Evolutionary conservation across 768 basidiomycete species (phyloP).

Genomic region (Lactarius hatsudake): DNA sequence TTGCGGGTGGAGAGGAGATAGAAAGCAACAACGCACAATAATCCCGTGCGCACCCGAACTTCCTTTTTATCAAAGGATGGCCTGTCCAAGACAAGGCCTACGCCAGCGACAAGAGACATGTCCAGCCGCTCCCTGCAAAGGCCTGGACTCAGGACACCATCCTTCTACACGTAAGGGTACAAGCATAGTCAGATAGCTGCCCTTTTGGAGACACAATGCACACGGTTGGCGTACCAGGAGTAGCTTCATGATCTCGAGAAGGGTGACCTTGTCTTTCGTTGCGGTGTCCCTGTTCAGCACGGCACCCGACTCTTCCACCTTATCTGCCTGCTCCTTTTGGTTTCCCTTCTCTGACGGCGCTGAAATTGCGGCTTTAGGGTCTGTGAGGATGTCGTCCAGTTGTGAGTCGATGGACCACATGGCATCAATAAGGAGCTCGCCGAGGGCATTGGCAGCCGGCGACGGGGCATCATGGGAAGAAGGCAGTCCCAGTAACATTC

Average conservation of each 20-base stretch:
- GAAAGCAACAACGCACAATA: constrained; percentile 58
- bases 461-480: constrained; percentile 44
- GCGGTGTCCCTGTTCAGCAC: constrained; percentile 47
- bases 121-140: constrained; percentile 78
- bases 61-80: constrained; percentile 70
- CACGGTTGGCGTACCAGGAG: constrained; percentile 15
- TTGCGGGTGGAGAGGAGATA: background rate
- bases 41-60: constrained; percentile 71
- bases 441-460: constrained; percentile 47
- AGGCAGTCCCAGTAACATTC: constrained; percentile 59
- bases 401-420: constrained; percentile 80
- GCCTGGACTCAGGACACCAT: constrained; percentile 53
- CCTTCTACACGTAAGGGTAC: constrained; percentile 42
- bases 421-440: constrained; percentile 73
- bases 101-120: constrained; percentile 54
- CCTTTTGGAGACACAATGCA: constrained; percentile 45
- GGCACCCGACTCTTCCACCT: constrained; percentile 21
- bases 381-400: constrained; percentile 64
- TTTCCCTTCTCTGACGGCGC: constrained; percentile 17
- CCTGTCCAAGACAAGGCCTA: constrained; percentile 70
- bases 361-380: constrained; percentile 43
- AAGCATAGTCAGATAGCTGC: background rate
- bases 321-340: constrained; percentile 16
- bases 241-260: constrained; percentile 49
- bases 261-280: constrained; percentile 61